Conservation (phyloP, 2,329 filamentous ascomycete genomes). For the Fusarium agapanthi region DNA sequence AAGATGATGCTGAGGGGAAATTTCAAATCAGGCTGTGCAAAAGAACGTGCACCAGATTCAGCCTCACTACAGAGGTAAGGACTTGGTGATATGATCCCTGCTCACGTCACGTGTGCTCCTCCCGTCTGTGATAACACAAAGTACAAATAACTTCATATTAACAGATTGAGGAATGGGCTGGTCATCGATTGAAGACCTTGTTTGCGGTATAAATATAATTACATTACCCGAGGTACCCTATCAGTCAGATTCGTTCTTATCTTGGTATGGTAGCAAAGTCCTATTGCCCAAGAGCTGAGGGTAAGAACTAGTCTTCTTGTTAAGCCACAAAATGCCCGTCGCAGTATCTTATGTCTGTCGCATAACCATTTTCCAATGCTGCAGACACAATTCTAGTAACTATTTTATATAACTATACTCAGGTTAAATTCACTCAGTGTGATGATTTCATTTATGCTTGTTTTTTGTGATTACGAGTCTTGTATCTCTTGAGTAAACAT, state of each 20-base stretch:
- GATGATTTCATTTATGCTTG: fast-evolving
- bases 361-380: too few relatives aligned
- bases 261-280: background rate
- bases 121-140: fast-evolving
- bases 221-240: fast-evolving
- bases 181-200: fast-evolving
- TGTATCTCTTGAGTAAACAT: fast-evolving
- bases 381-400: fast-evolving
- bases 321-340: background rate
- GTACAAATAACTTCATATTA: fast-evolving
- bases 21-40: background rate
- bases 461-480: background rate
- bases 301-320: background rate
- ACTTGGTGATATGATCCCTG: background rate
- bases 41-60: background rate
- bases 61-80: background rate
- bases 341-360: background rate
- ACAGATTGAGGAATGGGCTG: fast-evolving
- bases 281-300: fast-evolving
- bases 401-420: fast-evolving
- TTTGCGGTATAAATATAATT: too few relatives aligned
- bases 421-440: fast-evolving
- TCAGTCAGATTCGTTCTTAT: background rate
- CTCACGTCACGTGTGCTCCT: fast-evolving
- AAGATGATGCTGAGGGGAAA: background rate